Evolutionary conservation across 768 basidiomycete species (phyloP).

Genomic region (Trametes elegans): DNA sequence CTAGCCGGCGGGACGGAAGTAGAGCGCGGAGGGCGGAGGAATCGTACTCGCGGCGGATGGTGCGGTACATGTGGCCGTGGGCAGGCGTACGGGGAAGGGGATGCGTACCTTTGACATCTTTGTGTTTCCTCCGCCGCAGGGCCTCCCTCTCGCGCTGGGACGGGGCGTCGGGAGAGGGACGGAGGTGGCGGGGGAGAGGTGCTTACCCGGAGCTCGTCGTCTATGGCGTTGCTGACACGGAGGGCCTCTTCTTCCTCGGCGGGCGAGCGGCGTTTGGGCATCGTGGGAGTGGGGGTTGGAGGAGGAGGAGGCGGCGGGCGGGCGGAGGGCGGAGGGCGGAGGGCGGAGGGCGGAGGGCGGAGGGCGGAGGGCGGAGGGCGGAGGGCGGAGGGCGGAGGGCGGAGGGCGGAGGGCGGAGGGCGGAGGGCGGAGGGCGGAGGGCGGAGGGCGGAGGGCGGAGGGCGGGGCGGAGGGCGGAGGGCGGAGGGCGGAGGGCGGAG

Average conservation of each 20-base stretch:
- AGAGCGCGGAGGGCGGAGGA: background rate
- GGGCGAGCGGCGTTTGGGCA: slow-evolving; percentile 15
- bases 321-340: background rate
- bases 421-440: background rate
- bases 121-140: slow-evolving; percentile 17
- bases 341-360: background rate
- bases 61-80: background rate
- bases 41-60: background rate
- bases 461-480: background rate
- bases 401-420: background rate
- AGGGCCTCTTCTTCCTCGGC: slow-evolving; percentile 21
- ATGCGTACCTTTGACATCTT: slow-evolving; percentile 29
- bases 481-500: background rate
- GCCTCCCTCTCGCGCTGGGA: slow-evolving; percentile 28
- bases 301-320: background rate
- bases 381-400: background rate
- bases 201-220: slow-evolving; percentile 24
- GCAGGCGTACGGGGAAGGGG: background rate
- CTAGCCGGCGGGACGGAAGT: too few relatives aligned
- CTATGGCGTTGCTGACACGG: slow-evolving; percentile 24
- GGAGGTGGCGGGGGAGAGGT: background rate
- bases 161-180: background rate
- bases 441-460: background rate
- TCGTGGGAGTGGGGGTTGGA: background rate
- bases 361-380: background rate